Base-by-base conservation (phyloP, 2,329 filamentous ascomycete species). In the Pyrenophora tritici-repentis region DNA sequence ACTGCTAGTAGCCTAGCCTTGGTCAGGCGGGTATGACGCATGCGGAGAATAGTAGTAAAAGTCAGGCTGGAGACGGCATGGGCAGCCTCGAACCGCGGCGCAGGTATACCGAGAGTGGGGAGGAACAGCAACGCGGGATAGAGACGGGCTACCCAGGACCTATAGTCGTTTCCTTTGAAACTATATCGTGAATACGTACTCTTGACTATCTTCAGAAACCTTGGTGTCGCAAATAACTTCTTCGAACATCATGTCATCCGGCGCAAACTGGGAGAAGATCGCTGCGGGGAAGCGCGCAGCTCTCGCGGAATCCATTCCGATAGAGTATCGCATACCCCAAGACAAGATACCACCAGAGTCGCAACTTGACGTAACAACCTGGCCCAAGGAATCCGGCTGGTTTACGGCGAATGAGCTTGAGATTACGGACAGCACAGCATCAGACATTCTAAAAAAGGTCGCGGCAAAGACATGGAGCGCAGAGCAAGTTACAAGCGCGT, bases 341-440 rank as follows among this genome's bases (percentile, higher is more conserved):
- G 64, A 79, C 40, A 68, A 85, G 36, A 62, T 86, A 0, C 85
- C 85, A 2, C 75, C 80, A 1, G 76, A 77, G 0, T 75, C 77
- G 29, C 79, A 84, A 61, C 73, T 80, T 38, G 79, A 87, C 61
- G 81, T 88, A 13, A 83, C 80, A 0, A 59, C 59, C 3, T 86
- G 84, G 71, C 83, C 85, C 2, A 61, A 61, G 22, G 61, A 63
- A 62, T 87, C 83, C 1, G 83, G 83, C 2, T 85, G 85, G 78
- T 85, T 88, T 56, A 83, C 75, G 1, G 34, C 68, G 3, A 56
- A 70, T n/a, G 82, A 84, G 57, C 60, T 83, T 18, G 75, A 79
- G 20, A 82, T 83, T 35, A 81, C 81, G 4, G 69, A 65, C 13
- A 73, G 72, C 38, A 71, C 67, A 17, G 77, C 77, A 1, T 69